Conservation (phyloP, 192 early-diverging fungal species). For the Gonapodya prolifera region DNA sequence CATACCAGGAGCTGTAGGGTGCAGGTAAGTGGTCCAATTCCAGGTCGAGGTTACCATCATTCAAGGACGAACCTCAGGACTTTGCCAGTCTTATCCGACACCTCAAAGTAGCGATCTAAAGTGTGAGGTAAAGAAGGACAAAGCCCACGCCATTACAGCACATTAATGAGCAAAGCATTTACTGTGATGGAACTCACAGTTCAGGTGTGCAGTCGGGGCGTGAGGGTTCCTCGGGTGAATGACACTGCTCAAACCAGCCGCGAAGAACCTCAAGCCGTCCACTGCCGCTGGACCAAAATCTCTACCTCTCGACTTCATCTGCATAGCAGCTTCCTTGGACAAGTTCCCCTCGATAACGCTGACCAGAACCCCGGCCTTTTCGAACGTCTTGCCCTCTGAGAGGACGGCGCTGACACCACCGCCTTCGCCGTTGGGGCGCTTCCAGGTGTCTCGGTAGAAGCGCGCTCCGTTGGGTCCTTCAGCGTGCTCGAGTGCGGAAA, state of each 20-base stretch:
- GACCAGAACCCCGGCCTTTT: constrained; percentile 95
- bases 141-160: too few species aligned
- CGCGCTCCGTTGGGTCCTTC: too few species aligned
- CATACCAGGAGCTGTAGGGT: constrained; percentile 84
- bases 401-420: constrained; percentile 85
- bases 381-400: constrained; percentile 82
- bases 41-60: neutral
- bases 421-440: constrained; percentile 81
- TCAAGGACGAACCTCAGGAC: constrained; percentile 17
- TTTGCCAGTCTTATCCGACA: constrained; percentile 39
- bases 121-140: too few species aligned
- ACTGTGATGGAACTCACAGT: too few species aligned
- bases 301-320: constrained; percentile 81
- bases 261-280: constrained; percentile 69
- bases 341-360: constrained; percentile 78
- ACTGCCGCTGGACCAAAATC: constrained; percentile 39
- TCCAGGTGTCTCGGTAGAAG: constrained; percentile 77
- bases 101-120: constrained; percentile 96
- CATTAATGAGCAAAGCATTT: too few species aligned
- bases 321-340: constrained; percentile 56
- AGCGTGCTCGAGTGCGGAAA: too few species aligned
- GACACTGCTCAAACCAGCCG: constrained; percentile 79
- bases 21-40: constrained; percentile 13
- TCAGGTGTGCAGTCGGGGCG: constrained; percentile 92
- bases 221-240: constrained; percentile 92